phyloP scores from a whole-genome alignment of 345 rosid genomes.

The Euphorbia pulcherrima region DNA sequence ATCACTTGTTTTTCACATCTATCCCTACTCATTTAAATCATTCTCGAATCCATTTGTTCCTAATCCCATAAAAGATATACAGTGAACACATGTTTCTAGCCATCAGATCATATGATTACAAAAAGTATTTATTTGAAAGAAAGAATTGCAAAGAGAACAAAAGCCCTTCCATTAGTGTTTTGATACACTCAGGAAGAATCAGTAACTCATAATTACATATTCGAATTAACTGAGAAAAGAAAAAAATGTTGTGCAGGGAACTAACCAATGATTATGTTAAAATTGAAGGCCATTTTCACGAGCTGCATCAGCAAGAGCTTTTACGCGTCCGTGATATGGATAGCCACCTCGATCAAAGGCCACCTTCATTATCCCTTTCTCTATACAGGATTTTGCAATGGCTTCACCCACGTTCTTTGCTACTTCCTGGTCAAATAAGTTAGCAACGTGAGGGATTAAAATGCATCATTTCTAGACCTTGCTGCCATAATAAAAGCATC shows the following conservation, averaged over 20 bases:
- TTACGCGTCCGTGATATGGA: conserved; percentile 83
- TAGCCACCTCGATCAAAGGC: conserved; percentile 92
- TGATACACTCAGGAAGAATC: not conserved
- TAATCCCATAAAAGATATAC: not conserved
- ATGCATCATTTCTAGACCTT: not conserved
- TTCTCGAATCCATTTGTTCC: too few species aligned
- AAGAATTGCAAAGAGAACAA: conserved; percentile 1
- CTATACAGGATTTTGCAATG: conserved; percentile 79
- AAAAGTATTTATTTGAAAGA: not conserved
- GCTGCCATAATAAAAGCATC: not conserved
- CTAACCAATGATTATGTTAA: conserved; percentile 30
- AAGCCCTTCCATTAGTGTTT: conserved; percentile 6
- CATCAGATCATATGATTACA: not conserved
- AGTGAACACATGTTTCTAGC: not conserved
- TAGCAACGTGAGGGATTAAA: not conserved
- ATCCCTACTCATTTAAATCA: too few species aligned
- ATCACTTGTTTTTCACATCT: too few species aligned
- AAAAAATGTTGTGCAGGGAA: not conserved
- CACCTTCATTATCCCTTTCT: conserved; percentile 83
- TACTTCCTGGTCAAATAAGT: conserved; percentile 54
- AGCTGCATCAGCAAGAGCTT: conserved; percentile 78
- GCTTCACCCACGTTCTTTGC: conserved; percentile 80
- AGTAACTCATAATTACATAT: not conserved
- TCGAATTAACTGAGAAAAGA: conserved; percentile 1
- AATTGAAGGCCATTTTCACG: conserved; percentile 85